Evolutionary conservation across 768 basidiomycete genomes (phyloP).

Genomic region (Boletus speciosus): DNA sequence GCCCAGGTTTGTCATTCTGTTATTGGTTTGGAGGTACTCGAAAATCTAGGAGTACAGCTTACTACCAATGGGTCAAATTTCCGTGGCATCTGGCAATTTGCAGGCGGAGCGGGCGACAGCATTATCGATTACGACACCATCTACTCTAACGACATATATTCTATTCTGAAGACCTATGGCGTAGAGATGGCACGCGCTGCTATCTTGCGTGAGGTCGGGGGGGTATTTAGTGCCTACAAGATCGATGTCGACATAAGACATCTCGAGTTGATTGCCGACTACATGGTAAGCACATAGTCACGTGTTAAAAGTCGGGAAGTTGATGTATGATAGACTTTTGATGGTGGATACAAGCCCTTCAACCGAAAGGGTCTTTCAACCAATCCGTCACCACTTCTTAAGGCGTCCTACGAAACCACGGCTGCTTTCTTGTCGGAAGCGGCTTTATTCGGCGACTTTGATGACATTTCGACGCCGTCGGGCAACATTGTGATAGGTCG

Average conservation of each 20-base stretch:
- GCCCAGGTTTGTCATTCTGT: conserved; percentile 37
- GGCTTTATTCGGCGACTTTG: conserved; percentile 91
- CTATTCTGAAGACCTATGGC: conserved; percentile 87
- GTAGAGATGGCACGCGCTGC: conserved; percentile 94
- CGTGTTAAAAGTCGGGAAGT: not conserved
- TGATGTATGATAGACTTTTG: conserved; percentile 72
- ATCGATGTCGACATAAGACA: conserved; percentile 94
- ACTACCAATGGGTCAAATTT: conserved; percentile 95
- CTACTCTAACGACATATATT: conserved; percentile 94
- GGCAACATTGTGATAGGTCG: conserved; percentile 89
- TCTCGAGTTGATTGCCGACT: conserved; percentile 95
- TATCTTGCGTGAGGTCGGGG: conserved; percentile 87
- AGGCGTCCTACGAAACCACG: conserved; percentile 97
- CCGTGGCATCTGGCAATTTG: conserved; percentile 80
- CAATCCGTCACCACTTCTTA: conserved; percentile 92
- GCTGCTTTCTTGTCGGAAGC: conserved; percentile 92
- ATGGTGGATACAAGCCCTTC: conserved; percentile 97
- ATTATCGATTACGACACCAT: conserved; percentile 77
- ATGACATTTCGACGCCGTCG: conserved; percentile 86
- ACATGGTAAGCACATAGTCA: conserved; percentile 70
- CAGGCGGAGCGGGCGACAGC: conserved; percentile 46
- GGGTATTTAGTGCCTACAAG: conserved; percentile 91
- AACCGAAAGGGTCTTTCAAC: conserved; percentile 93
- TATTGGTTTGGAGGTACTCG: not conserved
- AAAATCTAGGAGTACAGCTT: conserved; percentile 43